Conservation (phyloP, 108 stramenopile genomes). For the Fragilaria radians region DNA sequence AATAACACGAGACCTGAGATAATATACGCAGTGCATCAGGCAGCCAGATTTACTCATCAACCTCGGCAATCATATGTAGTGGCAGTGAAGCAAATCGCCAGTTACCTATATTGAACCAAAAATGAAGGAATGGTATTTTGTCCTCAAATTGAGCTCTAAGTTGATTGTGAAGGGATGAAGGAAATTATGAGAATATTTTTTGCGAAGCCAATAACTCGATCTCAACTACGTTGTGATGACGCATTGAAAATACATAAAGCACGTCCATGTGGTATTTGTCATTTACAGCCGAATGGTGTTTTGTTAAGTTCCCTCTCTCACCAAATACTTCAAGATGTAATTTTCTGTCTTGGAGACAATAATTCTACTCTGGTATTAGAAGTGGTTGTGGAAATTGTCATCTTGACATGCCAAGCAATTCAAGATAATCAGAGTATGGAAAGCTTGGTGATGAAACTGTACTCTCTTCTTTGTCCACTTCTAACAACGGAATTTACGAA, state of each 20-base stretch:
- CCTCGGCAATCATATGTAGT: too few relatives aligned
- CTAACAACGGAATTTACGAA: slow-evolving; percentile 35
- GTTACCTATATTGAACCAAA: too few relatives aligned
- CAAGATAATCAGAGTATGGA: slow-evolving; percentile 37
- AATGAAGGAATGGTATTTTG: too few relatives aligned
- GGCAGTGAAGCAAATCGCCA: too few relatives aligned
- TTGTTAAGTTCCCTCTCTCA: slow-evolving; percentile 29
- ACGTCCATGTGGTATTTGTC: slow-evolving; percentile 50
- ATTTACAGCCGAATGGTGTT: slow-evolving; percentile 31
- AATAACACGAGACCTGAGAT: too few relatives aligned
- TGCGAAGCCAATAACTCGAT: too few relatives aligned
- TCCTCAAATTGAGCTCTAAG: too few relatives aligned
- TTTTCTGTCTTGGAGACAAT: not conserved
- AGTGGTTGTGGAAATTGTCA: slow-evolving; percentile 25
- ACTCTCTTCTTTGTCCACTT: slow-evolving; percentile 51
- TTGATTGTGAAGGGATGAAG: too few relatives aligned
- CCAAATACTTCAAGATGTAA: slow-evolving; percentile 29
- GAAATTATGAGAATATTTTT: too few relatives aligned
- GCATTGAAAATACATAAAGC: slow-evolving; percentile 37
- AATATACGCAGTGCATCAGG: too few relatives aligned
- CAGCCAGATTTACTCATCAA: too few relatives aligned
- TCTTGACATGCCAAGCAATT: slow-evolving; percentile 45
- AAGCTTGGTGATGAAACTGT: slow-evolving; percentile 36
- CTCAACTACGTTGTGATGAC: not conserved
- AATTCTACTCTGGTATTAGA: not conserved